Base-by-base conservation (phyloP, 1,139 yeast genomes). In the Blastobotrys malaysiensis region DNA sequence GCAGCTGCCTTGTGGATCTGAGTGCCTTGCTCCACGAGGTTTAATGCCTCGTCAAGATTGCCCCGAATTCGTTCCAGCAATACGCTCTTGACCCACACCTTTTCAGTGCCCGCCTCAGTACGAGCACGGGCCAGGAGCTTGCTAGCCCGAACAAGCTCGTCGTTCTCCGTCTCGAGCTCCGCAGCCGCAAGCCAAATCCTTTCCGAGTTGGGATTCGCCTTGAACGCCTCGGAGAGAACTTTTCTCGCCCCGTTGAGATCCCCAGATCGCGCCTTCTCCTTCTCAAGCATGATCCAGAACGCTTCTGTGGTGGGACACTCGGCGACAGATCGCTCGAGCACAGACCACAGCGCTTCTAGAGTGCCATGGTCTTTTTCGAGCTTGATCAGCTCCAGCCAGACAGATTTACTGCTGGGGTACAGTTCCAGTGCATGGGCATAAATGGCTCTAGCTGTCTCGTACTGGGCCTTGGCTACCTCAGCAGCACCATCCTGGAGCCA, bases 131-230 rank as follows among this genome's bases (percentile, higher is more conserved):
- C 64, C 27, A 85, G 79, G 14, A 81, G 57, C 5, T 64, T 61
- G 2, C 71, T 57, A 0, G 87, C 88, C 9, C 68, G 64, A 0
- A 71, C 72, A 49, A 65, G 70, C 39, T 77, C 65, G 6, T 63
- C 63, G 19, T 71, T 73, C 47, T 73, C 77, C 45, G 71, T 71
- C 57, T 87, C 88, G 45, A 89, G 70, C 59, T 87, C 84, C 21
- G 86, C 74, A 16, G 83, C 77, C 0, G 95, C 95, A 49, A 84
- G 71, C 89, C 91, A 85, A 5, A 89, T 69, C 19, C 77, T 79
- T 57, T 81, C 84, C 56, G 74, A 76, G 0, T 71, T 61, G 0
- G 84, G 80, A 22, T 74, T 67, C 11, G 64, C 56, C 4, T 72
- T 64, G 47, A 79, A 67, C 0, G 87, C 86, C 9, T 74, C 68